These are phyloP conservation scores for Ulvella scutata DNA, from an alignment of 139 green algal genomes.

Conservation along the genomic window DNA sequence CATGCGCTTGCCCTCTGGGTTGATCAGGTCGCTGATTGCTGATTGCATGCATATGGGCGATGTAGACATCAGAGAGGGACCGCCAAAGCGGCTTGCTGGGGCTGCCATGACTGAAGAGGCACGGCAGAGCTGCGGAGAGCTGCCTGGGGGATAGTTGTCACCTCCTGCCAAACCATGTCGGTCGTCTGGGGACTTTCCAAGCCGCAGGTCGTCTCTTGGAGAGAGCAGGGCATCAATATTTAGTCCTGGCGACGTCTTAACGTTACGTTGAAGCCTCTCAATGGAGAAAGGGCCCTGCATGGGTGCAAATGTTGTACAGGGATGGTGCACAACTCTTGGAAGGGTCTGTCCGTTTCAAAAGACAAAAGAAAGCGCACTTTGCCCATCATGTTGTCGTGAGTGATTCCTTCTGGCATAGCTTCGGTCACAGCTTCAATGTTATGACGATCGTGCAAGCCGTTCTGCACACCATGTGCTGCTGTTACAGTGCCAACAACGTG, in stretches of 20 bases:
- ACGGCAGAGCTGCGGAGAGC: background rate
- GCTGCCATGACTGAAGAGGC: background rate
- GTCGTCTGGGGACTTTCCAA: background rate
- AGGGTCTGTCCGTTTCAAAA: no score
- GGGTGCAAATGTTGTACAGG: no score
- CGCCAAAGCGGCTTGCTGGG: background rate
- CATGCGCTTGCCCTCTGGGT: background rate
- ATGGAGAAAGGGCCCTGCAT: background rate
- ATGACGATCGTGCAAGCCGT: no score
- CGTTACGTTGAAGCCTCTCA: background rate
- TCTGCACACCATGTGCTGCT: no score
- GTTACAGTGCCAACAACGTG: no score
- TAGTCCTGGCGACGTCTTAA: background rate
- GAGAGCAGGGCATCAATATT: conserved; percentile 1
- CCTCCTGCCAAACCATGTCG: background rate
- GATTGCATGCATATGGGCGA: conserved; percentile 2
- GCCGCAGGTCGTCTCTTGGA: background rate
- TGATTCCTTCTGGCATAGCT: no score
- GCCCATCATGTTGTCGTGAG: no score
- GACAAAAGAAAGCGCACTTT: no score
- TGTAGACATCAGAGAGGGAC: background rate
- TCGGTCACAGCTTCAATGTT: no score
- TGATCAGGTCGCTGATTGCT: background rate
- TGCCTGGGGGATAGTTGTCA: background rate
- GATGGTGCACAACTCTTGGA: no score